These are phyloP conservation scores for Nakazawaea molendinolei DNA, from an alignment of 805 yeast genomes.

Conservation along the genomic window DNA sequence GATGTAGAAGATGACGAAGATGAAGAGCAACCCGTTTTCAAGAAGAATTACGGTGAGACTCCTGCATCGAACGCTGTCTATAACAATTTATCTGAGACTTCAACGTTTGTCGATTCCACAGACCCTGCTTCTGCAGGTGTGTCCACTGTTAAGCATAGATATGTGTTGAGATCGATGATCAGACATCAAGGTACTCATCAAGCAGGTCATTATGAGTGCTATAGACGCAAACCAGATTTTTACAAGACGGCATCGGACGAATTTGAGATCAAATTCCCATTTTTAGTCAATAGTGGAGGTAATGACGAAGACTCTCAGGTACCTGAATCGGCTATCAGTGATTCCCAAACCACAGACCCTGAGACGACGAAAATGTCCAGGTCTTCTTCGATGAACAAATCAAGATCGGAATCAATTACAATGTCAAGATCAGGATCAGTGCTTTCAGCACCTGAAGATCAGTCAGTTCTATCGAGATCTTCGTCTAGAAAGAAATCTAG, in stretches of 20 bases:
- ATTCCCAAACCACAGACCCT: slow-evolving; percentile 7
- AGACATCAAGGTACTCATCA: slow-evolving; percentile 86
- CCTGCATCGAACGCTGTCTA: no score
- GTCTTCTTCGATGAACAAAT: slow-evolving; percentile 4
- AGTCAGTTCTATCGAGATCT: slow-evolving; percentile 5
- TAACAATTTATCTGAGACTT: no score
- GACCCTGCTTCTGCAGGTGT: no score
- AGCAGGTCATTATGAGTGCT: slow-evolving; percentile 88
- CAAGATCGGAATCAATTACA: slow-evolving; percentile 4
- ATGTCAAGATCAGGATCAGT: slow-evolving; percentile 6
- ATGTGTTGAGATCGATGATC: slow-evolving; percentile 63
- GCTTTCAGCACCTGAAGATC: background rate
- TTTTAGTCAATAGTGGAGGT: slow-evolving; percentile 1
- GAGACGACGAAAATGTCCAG: slow-evolving; percentile 2
- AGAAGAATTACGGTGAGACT: slow-evolving; percentile 1
- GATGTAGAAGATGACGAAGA: slow-evolving; percentile 14
- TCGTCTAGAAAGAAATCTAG: slow-evolving; percentile 5
- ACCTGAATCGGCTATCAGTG: slow-evolving; percentile 2
- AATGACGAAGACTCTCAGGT: background rate
- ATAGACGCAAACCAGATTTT: slow-evolving; percentile 63
- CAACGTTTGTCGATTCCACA: no score
- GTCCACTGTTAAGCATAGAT: slow-evolving; percentile 25
- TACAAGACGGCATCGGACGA: slow-evolving; percentile 35
- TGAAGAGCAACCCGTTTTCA: slow-evolving; percentile 9
- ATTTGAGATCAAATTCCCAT: slow-evolving; percentile 8